A percentile compares a stretch with the other conserved stretches of the same genome.
Evolutionary conservation across 2,329 filamentous ascomycete genomes (phyloP).

Genomic region (Sporothrix protearum): DNA sequence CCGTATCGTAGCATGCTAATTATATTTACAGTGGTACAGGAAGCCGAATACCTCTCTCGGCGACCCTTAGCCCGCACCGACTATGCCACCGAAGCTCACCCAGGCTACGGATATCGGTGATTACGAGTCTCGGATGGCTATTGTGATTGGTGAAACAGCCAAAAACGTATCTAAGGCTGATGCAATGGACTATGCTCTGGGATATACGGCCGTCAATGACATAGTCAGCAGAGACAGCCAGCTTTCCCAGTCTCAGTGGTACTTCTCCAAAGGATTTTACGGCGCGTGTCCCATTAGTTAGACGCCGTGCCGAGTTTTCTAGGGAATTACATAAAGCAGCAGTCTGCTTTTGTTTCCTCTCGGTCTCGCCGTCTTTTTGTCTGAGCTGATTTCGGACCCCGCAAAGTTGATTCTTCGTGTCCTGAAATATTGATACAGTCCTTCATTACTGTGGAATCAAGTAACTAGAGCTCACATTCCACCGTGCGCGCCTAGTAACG

Average conservation of each 20-base stretch:
- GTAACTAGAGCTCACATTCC: not conserved
- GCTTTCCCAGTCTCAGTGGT: slow-evolving; percentile 53
- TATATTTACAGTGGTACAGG: not conserved
- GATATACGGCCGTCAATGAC: slow-evolving; percentile 42
- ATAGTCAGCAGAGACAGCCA: slow-evolving; percentile 58
- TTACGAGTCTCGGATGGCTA: slow-evolving; percentile 57
- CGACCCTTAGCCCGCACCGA: not conserved
- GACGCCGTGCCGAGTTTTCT: slow-evolving; percentile 29
- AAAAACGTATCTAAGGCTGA: slow-evolving; percentile 56
- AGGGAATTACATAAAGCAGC: no score
- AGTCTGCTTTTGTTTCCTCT: not conserved
- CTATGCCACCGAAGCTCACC: slow-evolving; percentile 52
- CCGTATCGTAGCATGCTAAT: not conserved
- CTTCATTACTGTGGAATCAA: slow-evolving; percentile 23
- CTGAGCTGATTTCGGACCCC: slow-evolving; percentile 42
- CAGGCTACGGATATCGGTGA: slow-evolving; percentile 51
- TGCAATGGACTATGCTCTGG: slow-evolving; percentile 57
- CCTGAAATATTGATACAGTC: slow-evolving; percentile 42
- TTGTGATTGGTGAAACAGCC: slow-evolving; percentile 50
- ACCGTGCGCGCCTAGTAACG: not conserved
- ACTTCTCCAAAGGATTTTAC: slow-evolving; percentile 59
- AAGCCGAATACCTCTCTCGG: slow-evolving; percentile 54
- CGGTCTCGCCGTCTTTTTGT: slow-evolving; percentile 39
- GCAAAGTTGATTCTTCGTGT: slow-evolving; percentile 42
- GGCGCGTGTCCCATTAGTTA: slow-evolving; percentile 54